Percentiles rank a stretch among this genome's conserved stretches.
Evolutionary conservation across 2,329 filamentous ascomycete species (phyloP).

Genomic region (Ophiocordyceps camponoti-leonardi): DNA sequence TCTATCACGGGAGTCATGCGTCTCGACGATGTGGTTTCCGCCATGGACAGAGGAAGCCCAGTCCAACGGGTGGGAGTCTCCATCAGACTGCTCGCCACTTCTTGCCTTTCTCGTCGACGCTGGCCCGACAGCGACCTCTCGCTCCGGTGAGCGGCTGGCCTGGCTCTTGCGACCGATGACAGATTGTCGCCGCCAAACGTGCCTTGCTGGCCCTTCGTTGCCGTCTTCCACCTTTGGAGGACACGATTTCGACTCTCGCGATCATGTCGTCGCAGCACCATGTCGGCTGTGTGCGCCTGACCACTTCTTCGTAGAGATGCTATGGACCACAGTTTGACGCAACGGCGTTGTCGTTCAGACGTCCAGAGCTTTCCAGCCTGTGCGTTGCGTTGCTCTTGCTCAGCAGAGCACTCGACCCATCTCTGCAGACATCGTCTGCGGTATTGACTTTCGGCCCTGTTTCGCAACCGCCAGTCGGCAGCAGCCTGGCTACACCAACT

Average conservation of each 20-base stretch:
- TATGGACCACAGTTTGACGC: constrained; percentile 19
- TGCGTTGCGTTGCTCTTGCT: constrained; percentile 9
- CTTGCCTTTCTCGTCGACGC: constrained; percentile 8
- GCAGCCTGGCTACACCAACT: constrained; percentile 8
- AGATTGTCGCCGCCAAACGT: constrained; percentile 1
- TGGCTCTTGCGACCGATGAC: constrained; percentile 1
- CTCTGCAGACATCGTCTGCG: constrained; percentile 6
- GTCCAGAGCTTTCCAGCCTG: constrained; percentile 16
- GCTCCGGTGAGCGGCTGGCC: constrained; percentile 5
- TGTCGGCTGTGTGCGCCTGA: constrained; percentile 18
- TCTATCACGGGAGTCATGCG: constrained; percentile 15
- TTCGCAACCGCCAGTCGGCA: constrained; percentile 5
- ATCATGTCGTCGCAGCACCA: constrained; percentile 14
- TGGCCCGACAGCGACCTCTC: constrained; percentile 10
- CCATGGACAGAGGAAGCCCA: constrained; percentile 20
- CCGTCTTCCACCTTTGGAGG: constrained; percentile 15
- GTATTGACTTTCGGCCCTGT: constrained; percentile 7
- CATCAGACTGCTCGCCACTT: constrained; percentile 8
- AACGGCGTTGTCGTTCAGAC: constrained; percentile 13
- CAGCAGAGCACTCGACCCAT: constrained; percentile 7
- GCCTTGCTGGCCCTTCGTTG: constrained; percentile 3
- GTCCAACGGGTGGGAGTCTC: constrained; percentile 31
- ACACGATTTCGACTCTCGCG: constrained; percentile 13
- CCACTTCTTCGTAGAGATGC: constrained; percentile 18
- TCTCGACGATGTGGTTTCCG: constrained; percentile 11